Base-by-base conservation (phyloP, 2,329 filamentous ascomycete genomes). In the Penicillium vulpinum region DNA sequence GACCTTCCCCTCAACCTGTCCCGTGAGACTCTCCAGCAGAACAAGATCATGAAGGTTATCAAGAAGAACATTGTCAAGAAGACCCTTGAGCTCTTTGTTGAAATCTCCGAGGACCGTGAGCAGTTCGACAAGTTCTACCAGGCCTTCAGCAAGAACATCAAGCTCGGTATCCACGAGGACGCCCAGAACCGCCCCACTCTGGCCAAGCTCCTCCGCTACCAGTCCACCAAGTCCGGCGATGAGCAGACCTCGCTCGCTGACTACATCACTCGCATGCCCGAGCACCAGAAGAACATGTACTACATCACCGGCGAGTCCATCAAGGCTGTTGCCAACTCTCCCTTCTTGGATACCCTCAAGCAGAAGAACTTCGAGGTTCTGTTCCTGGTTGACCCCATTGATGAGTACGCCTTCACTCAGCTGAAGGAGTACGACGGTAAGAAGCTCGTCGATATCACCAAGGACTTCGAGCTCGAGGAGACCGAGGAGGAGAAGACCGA, bases 51-150 rank as follows among this genome's bases (percentile, higher is more conserved):
- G 94, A 97, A 97, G 90, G 94, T 97, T 80, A 97, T 97, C 87
- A 96, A 95, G 88, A 99, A 99, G 92, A 99, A 99, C 89, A 96
- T 99, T 67, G 92, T 99, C 86, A 99, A 97, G 92, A 99, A 99
- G 91, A 91, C 91, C 66, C 91, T 99, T 67, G 94, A 99, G 86
- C 91, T 99, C 78, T 99, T 99, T 89, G 87, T 88, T 73, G 94
- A 99, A 85, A 99, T 99, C 65, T 88, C 94, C 58, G 94, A 99
- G 86, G 94, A 99, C 83, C 96, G 96, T 82, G 94, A 99, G 88
- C 91, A 97, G 81, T 99, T 99, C 79, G 94, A 99, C 88, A 99
- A 99, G 88, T 99, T 99, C 89, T 99, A 99, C 88, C 84, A 83
- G 75, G 94, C 94, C 73, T 99, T 99, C 87, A 90, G 88, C 87